Conservation (phyloP, 192 early-diverging fungal genomes). For the Coemansia sp. region DNA sequence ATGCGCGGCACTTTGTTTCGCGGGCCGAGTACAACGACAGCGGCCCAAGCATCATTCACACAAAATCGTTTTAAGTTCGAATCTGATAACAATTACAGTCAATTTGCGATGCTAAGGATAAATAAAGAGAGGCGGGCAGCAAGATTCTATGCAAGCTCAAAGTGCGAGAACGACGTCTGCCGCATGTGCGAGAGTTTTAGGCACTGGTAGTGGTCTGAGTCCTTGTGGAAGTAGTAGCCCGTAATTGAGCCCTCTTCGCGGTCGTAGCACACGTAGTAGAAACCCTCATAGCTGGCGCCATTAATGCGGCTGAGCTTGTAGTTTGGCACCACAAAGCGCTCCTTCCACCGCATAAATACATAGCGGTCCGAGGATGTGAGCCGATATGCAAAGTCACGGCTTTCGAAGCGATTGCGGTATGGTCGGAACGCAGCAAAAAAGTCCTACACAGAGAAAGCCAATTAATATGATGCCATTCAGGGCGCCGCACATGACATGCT, state of each 20-base stretch:
- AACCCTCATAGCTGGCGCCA: conserved; percentile 80
- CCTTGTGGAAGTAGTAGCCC: conserved; percentile 65
- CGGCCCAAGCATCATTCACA: conserved; percentile 77
- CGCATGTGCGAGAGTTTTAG: conserved; percentile 36
- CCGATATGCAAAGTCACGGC: conserved; percentile 39
- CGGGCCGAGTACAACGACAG: conserved; percentile 90
- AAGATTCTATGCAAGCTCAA: conserved; percentile 40
- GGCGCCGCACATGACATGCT: background rate
- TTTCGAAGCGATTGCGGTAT: conserved; percentile 41
- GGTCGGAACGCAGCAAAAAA: conserved; percentile 51
- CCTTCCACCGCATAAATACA: conserved; percentile 87
- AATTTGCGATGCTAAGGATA: background rate
- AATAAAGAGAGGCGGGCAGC: background rate
- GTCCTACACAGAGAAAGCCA: conserved; percentile 19
- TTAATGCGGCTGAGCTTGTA: conserved; percentile 67
- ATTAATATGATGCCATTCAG: conserved; percentile 2
- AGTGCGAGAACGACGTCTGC: conserved; percentile 50
- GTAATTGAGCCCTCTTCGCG: conserved; percentile 59
- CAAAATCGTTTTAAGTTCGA: conserved; percentile 52
- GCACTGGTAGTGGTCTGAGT: conserved; percentile 55
- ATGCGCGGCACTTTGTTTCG: conserved; percentile 67
- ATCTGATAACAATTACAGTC: background rate
- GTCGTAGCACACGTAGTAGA: conserved; percentile 77
- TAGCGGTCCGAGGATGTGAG: conserved; percentile 58
- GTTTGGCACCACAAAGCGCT: conserved; percentile 81